Base-by-base conservation (phyloP, 345 rosid species). In the Psidium guajava region DNA sequence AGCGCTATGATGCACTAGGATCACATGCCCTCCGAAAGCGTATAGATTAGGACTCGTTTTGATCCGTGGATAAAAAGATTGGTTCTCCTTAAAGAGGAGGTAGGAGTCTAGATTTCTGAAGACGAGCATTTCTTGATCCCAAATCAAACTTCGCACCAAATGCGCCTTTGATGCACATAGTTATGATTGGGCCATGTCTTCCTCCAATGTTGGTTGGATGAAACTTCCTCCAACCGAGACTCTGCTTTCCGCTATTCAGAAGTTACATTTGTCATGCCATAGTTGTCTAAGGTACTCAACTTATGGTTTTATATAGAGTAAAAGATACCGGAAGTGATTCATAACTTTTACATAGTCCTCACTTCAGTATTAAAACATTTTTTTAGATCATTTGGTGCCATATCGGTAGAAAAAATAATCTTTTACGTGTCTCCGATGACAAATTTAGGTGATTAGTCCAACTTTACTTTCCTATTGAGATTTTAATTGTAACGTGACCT, bases 401-500 rank as follows among this genome's bases (percentile, higher is more conserved):
- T 6, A 58, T 59, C 1, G 0, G 1, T n/a, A n/a, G 36, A 3
- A 59, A 59, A 59, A 59, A 59, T 28, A 59, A 13, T 59, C 36
- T 12, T 32, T 27, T 0, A 13, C 27, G 28, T 13, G 10, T 2
- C 2, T 3, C 36, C 14, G 15, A 28, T 1, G 0, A 59, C 0
- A 59, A 7, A 59, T 59, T 59, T n/a, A 0, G 8, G 36, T 0
- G 2, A 58, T 59, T 57, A 0, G 18, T 27, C 73, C 20, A 0
- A n/a, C 3, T 1, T 59, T 32, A 59, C 28, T n/a, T n/a, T 27
- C n/a, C 1, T 13, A 28, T n/a, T n/a, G 32, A 2, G 9, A n/a
- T 59, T 59, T 59, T 59, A n/a, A 27, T 59, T 59, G 2, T 8
- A 27, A 27, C 2, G 0, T 27, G 36, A n/a, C 73, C 27, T 59